A percentile compares a stretch with the other conserved stretches of the same genome.
phyloP scores from a whole-genome alignment of 2,329 filamentous ascomycete species.

The Gnomoniopsis smithogilvyi region DNA sequence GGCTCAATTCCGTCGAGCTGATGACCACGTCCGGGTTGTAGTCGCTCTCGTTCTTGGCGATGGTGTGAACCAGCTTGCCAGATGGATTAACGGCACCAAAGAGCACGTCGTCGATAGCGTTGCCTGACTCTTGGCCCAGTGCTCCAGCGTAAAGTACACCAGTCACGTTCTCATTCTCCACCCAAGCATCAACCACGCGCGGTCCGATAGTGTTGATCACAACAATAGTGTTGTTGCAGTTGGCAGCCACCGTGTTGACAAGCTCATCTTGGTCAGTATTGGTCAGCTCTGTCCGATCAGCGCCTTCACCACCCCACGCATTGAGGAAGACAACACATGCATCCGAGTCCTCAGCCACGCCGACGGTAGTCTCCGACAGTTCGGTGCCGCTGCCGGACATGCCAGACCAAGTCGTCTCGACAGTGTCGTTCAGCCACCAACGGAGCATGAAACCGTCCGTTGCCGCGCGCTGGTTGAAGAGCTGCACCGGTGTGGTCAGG shows the following conservation, averaged over 20 bases:
- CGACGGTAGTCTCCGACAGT: no score
- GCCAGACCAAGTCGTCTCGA: no score
- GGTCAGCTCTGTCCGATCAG: no score
- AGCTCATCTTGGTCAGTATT: slow-evolving; percentile 57
- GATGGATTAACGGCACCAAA: slow-evolving; percentile 77
- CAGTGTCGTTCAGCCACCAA: no score
- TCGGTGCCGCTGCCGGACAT: no score
- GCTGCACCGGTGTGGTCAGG: no score
- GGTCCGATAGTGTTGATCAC: slow-evolving; percentile 84
- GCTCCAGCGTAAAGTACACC: slow-evolving; percentile 80
- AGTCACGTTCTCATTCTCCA: slow-evolving; percentile 73
- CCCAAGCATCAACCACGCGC: slow-evolving; percentile 72
- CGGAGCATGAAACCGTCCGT: no score
- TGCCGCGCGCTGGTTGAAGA: no score
- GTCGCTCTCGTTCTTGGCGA: slow-evolving; percentile 63
- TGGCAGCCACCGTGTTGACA: slow-evolving; percentile 72
- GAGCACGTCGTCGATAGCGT: slow-evolving; percentile 75
- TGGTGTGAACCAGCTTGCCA: slow-evolving; percentile 76
- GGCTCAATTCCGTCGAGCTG: slow-evolving; percentile 60
- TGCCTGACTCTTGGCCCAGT: slow-evolving; percentile 80
- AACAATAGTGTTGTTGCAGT: slow-evolving; percentile 86
- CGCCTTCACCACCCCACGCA: no score
- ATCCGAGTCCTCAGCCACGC: no score
- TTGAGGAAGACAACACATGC: no score
- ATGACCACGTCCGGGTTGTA: slow-evolving; percentile 73